Conservation (phyloP, 2,329 filamentous ascomycete species). For the Botrytis cinerea region DNA sequence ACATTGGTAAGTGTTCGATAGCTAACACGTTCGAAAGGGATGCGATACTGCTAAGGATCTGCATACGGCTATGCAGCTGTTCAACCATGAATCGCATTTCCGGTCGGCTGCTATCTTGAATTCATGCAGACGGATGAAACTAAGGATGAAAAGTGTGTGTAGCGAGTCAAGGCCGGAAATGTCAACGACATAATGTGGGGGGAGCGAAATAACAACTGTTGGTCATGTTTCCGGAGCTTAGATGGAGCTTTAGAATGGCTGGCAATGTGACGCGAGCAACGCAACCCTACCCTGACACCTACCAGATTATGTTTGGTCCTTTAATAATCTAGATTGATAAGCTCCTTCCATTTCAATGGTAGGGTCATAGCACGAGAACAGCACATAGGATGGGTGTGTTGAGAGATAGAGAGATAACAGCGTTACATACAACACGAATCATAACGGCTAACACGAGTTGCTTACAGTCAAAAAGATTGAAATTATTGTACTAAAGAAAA, state of each 20-base stretch:
- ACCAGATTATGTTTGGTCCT: neutral
- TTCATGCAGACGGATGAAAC: neutral
- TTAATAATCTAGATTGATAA: neutral
- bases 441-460: neutral
- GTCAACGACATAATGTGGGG: neutral
- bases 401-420: neutral
- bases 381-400: neutral
- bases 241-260: too few species aligned
- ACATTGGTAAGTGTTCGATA: too few species aligned
- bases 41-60: neutral
- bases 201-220: neutral
- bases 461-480: neutral
- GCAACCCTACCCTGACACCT: neutral
- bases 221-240: neutral
- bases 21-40: neutral
- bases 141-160: neutral
- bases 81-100: neutral
- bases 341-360: neutral
- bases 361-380: neutral
- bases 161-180: conserved; percentile 4
- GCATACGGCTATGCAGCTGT: neutral
- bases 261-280: neutral
- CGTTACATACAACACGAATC: neutral
- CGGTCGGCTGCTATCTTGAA: neutral
- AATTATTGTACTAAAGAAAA: neutral